These are phyloP conservation scores for Xylariaceae sp. DNA, from an alignment of 2,329 filamentous ascomycete genomes.

Conservation along the genomic window DNA sequence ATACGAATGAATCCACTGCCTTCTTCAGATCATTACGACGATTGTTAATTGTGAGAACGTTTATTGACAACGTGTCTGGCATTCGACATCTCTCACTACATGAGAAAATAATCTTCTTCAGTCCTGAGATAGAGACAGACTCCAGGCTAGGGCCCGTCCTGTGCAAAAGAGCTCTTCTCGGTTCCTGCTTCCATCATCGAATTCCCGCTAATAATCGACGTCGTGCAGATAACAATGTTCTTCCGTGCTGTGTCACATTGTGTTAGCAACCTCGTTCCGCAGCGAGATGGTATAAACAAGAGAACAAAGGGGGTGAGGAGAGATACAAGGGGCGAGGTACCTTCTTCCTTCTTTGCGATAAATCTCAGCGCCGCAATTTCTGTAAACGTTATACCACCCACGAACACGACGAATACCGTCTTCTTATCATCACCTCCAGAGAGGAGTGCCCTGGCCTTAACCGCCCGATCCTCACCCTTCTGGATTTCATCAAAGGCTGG, in stretches of 20 bases:
- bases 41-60: too few relatives aligned
- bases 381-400: constrained; percentile 94
- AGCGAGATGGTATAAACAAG: constrained; percentile 12
- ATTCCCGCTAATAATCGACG: constrained; percentile 83
- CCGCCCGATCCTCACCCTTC: constrained; percentile 86
- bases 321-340: constrained; percentile 33
- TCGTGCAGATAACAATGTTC: constrained; percentile 88
- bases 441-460: constrained; percentile 77
- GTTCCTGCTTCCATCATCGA: constrained; percentile 81
- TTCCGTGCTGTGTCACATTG: constrained; percentile 51
- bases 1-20: too few relatives aligned
- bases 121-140: constrained; percentile 9
- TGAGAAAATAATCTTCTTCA: neutral
- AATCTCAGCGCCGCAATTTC: constrained; percentile 93
- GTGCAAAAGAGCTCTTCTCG: constrained; percentile 61
- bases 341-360: constrained; percentile 76
- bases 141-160: constrained; percentile 31
- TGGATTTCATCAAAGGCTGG: constrained; percentile 89
- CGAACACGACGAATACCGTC: constrained; percentile 91
- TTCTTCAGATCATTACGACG: too few relatives aligned
- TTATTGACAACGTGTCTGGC: neutral
- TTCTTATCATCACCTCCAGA: constrained; percentile 71
- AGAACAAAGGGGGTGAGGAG: neutral
- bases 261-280: constrained; percentile 12
- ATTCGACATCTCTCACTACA: neutral